Conservation (phyloP, 495 filamentous ascomycete genomes). For the Penicillium crystallinum region DNA sequence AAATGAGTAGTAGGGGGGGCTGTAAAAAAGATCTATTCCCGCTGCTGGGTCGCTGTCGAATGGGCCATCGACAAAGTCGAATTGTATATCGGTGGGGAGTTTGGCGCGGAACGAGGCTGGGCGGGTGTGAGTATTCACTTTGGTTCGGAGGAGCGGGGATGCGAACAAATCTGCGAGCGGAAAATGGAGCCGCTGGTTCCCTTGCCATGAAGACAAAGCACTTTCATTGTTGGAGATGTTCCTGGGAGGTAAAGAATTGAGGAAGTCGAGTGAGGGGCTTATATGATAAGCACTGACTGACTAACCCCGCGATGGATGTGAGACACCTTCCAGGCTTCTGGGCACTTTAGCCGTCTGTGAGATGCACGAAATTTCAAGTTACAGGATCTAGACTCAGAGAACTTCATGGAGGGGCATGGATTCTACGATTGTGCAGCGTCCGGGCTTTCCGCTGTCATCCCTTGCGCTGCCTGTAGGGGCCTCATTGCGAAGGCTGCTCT, state of each 20-base stretch:
- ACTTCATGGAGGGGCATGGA: no score
- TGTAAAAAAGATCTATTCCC: conserved; percentile 50
- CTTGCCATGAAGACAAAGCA: conserved; percentile 61
- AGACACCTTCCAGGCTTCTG: no score
- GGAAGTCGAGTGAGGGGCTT: not conserved
- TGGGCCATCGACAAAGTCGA: conserved; percentile 55
- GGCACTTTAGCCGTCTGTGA: no score
- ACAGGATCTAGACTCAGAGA: no score
- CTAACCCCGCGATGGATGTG: not conserved
- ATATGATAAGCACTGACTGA: not conserved
- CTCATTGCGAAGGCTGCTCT: no score
- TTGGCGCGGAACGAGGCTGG: conserved; percentile 39
- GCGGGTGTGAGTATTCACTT: conserved; percentile 24
- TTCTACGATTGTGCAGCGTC: no score
- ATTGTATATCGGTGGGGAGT: conserved; percentile 35
- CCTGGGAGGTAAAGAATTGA: no score
- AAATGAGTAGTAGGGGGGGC: conserved; percentile 46
- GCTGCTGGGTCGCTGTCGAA: conserved; percentile 39
- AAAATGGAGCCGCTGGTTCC: conserved; percentile 57
- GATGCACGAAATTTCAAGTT: no score
- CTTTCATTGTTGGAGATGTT: conserved; percentile 39
- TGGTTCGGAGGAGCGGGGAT: not conserved
- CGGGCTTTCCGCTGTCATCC: no score
- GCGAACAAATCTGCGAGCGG: conserved; percentile 52
- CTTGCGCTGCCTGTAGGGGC: no score